Evolutionary conservation across 805 yeast species (phyloP).

Genomic region (Candida vartiovaarae): DNA sequence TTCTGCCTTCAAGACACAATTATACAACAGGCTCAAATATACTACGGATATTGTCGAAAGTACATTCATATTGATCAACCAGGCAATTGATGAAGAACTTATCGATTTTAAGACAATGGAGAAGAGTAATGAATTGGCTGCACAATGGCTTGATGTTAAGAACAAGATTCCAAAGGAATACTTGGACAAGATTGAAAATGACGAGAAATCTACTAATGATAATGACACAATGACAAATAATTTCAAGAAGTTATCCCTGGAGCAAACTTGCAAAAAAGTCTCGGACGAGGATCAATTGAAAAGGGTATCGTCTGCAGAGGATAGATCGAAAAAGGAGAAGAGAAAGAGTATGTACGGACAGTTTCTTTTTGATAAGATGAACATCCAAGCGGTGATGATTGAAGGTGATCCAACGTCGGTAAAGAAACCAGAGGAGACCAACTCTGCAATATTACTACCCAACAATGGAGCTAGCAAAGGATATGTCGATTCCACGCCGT

Average conservation of each 20-base stretch:
- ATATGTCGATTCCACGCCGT: constrained; percentile 8
- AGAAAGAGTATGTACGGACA: constrained; percentile 30
- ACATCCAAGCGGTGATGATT: constrained; percentile 31
- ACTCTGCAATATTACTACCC: constrained; percentile 4
- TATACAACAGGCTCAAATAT: constrained; percentile 26
- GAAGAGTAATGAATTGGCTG: constrained; percentile 30
- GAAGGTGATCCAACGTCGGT: constrained; percentile 27
- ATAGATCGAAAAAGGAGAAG: constrained; percentile 14
- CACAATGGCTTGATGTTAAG: constrained; percentile 25
- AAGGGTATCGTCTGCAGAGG: constrained; percentile 3
- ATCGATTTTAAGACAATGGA: constrained; percentile 30
- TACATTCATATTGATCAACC: constrained; percentile 31
- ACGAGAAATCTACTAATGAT: constrained; percentile 1
- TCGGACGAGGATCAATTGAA: constrained; percentile 4
- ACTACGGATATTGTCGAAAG: constrained; percentile 35
- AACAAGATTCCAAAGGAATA: constrained; percentile 19
- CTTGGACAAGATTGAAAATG: constrained; percentile 12
- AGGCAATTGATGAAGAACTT: constrained; percentile 35
- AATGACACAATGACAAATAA: constrained; percentile 5
- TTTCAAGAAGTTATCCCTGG: constrained; percentile 20
- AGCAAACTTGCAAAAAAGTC: constrained; percentile 6
- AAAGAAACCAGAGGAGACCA: constrained; percentile 15
- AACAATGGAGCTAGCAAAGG: constrained; percentile 13
- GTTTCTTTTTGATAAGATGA: constrained; percentile 33
- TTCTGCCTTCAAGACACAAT: constrained; percentile 19